These are phyloP conservation scores for Blastomyces emzantsi DNA, from an alignment of 2,329 filamentous ascomycete species.

Conservation along the genomic window DNA sequence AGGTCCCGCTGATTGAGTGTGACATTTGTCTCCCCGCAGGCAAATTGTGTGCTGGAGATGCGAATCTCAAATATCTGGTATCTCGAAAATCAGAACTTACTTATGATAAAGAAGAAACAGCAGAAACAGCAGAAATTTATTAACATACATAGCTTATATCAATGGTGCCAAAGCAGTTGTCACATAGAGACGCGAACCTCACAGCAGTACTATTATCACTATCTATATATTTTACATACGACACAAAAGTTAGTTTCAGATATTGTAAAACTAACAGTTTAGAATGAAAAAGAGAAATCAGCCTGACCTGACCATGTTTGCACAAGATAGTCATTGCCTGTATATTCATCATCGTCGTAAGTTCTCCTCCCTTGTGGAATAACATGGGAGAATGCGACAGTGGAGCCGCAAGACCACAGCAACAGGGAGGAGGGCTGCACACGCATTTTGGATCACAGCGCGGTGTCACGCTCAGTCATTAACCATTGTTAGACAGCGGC, in stretches of 20 bases:
- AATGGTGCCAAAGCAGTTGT: conserved; percentile 15
- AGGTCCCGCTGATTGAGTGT: conserved; percentile 25
- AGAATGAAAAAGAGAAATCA: neutral
- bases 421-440: conserved; percentile 3
- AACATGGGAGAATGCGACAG: neutral
- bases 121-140: neutral
- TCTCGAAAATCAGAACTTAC: conserved; percentile 8
- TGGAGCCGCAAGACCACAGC: conserved; percentile 1
- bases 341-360: neutral
- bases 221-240: conserved; percentile 17
- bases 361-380: neutral
- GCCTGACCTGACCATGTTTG: conserved; percentile 12
- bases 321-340: neutral
- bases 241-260: neutral
- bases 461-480: neutral
- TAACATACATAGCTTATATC: conserved; percentile 16
- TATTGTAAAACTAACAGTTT: neutral
- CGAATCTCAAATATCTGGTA: conserved; percentile 23
- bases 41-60: conserved; percentile 20
- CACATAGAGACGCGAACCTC: conserved; percentile 20
- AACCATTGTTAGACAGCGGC: neutral
- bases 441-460: conserved; percentile 6
- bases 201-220: conserved; percentile 16
- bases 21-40: conserved; percentile 22
- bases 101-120: neutral